Evolutionary conservation across 2,329 filamentous ascomycete genomes (phyloP), one percentile per base, ranked within the genome.

Genomic region (Dactylonectria estremocensis): DNA sequence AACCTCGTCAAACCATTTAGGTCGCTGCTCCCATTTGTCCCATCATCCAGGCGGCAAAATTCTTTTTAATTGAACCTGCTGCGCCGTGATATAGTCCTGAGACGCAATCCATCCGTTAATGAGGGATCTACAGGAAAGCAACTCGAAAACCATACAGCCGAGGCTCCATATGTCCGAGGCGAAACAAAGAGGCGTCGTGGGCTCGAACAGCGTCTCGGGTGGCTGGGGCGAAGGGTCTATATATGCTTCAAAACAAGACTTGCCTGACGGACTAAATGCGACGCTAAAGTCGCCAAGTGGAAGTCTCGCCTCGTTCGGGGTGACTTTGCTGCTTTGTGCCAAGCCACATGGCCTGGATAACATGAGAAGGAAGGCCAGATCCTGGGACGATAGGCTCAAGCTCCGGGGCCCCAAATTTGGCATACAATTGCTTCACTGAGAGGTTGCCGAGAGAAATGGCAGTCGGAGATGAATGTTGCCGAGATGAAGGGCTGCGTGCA

Each of bases 91-190:
- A 1, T 74, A 68, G 43, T 74, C 69, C 28, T 28, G 24, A 28
- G 66, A 52, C 7, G 60, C 54, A n/a, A 72, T 24, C 2, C 63
- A 55, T 2, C 66, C 69, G 35, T 73, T 69, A 14, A 77, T 67
- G 2, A 77, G 63, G 1, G 73, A 66, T 8, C 69, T 61, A 14
- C 67, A 61, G 6, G 72, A 77, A 11, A 84, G 70, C 13, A 83
- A 74, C 37, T 66, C 68, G 72, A 77, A 84, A 31, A 83, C 80
- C 0, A 76, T 61, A 60, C 78, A 83, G 0, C 75, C 77, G 4
- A 83, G 77, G n/a, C 77, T 80, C 82, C 80, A 83, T 16, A 83
- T 81, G 45, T 83, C 81, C 1, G 80, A 79, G 22, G 74, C 24
- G 45, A 79, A 80, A 2, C 77, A 77, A 7, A 83, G 74, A 14